These are phyloP conservation scores for Beauveria varroae DNA, from an alignment of 2,329 filamentous ascomycete genomes.

Conservation along the genomic window DNA sequence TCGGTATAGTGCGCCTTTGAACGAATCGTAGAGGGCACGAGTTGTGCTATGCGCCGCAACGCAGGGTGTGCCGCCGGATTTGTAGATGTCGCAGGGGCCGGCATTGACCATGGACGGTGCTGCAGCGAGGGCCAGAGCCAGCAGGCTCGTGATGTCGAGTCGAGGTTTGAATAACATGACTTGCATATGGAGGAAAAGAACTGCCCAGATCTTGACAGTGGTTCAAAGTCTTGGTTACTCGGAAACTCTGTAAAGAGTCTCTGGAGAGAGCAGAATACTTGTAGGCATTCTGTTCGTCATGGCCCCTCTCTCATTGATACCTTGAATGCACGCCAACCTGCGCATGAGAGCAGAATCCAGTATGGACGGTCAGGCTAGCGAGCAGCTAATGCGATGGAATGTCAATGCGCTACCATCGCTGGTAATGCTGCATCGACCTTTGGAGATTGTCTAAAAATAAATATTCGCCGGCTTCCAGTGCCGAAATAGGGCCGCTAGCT, in stretches of 20 bases:
- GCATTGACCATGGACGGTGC: conserved; percentile 34
- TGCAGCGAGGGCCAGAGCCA: neutral
- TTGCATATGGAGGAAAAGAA: no score
- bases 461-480: neutral
- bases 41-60: conserved; percentile 57
- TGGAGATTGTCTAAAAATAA: neutral
- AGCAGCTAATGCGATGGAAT: neutral
- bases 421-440: neutral
- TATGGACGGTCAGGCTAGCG: neutral
- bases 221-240: neutral
- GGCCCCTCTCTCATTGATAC: no score
- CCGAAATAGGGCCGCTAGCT: neutral
- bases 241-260: no score
- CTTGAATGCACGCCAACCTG: neutral
- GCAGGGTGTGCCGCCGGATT: conserved; percentile 48
- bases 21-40: conserved; percentile 50
- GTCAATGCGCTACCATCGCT: neutral
- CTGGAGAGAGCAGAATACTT: neutral
- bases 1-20: conserved; percentile 48
- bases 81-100: conserved; percentile 54
- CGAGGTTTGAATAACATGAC: neutral
- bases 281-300: neutral
- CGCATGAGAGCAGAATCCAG: neutral
- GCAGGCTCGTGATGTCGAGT: neutral
- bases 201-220: neutral